Evolutionary conservation across 345 rosid species (phyloP).

Genomic region (Salix purpurea): DNA sequence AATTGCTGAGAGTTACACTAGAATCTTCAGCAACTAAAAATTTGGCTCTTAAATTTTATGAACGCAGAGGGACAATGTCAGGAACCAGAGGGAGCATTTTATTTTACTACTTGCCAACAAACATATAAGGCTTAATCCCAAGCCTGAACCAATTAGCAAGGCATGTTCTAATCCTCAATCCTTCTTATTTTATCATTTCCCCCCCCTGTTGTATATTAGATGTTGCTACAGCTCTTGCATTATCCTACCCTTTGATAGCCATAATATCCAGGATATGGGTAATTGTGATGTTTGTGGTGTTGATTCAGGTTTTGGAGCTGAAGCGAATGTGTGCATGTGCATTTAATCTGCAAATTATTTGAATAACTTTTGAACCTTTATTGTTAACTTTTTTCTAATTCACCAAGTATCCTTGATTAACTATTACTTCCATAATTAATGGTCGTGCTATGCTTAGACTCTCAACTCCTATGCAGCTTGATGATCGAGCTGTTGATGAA

Average conservation of each 20-base stretch:
- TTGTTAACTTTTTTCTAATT: not conserved
- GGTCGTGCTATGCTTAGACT: not conserved
- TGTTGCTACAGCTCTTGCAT: not conserved
- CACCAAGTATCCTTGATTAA: no score
- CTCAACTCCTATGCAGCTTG: conserved; percentile 58
- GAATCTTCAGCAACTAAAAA: conserved; percentile 11
- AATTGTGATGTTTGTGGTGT: not conserved
- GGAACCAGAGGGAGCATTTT: conserved; percentile 97
- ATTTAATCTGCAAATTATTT: not conserved
- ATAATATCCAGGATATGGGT: not conserved
- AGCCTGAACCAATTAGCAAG: conserved; percentile 89
- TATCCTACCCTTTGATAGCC: not conserved
- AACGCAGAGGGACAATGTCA: conserved; percentile 82
- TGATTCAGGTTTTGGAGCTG: not conserved
- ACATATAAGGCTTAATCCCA: conserved; percentile 80
- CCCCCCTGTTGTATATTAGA: not conserved
- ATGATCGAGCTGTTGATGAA: conserved; percentile 90
- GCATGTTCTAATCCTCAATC: conserved; percentile 29
- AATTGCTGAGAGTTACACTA: not conserved
- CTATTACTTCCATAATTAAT: not conserved
- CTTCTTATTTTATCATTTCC: not conserved
- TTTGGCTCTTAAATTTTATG: conserved; percentile 16
- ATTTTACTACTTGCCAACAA: conserved; percentile 76
- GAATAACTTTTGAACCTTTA: not conserved
- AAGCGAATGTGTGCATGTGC: not conserved